These are phyloP conservation scores for Penicillium robsamsonii DNA, from an alignment of 495 filamentous ascomycete species.

Conservation along the genomic window DNA sequence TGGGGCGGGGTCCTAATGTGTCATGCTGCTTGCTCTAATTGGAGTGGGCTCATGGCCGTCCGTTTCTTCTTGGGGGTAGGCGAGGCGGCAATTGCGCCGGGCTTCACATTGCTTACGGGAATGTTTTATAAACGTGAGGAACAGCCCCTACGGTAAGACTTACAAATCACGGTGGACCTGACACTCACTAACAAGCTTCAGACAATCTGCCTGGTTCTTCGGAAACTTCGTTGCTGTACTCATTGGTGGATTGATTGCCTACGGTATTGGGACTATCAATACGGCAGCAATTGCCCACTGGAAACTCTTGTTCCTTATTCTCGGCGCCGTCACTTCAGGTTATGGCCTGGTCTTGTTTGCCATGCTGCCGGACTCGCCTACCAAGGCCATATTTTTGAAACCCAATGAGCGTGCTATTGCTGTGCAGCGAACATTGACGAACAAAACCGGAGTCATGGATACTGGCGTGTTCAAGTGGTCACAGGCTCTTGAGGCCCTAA, in stretches of 20 bases:
- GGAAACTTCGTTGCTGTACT: conserved; percentile 60
- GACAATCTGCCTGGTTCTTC: conserved; percentile 53
- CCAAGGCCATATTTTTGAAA: conserved; percentile 53
- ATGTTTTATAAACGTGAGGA: conserved; percentile 53
- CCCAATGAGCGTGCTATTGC: conserved; percentile 45
- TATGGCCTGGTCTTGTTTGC: conserved; percentile 49
- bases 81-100: conserved; percentile 48
- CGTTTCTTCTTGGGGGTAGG: conserved; percentile 56
- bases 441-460: conserved; percentile 54
- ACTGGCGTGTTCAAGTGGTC: conserved; percentile 38
- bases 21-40: conserved; percentile 50
- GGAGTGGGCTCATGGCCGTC: conserved; percentile 46
- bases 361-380: conserved; percentile 53
- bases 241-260: conserved; percentile 57
- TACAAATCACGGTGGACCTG: background rate
- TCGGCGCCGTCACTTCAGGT: conserved; percentile 56
- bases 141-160: conserved; percentile 48
- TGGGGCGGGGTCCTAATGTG: conserved; percentile 39
- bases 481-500: conserved; percentile 31
- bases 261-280: conserved; percentile 54
- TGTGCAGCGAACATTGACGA: conserved; percentile 38
- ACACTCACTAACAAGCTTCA: background rate
- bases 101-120: conserved; percentile 41
- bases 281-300: conserved; percentile 26
- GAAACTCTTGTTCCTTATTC: conserved; percentile 58